Conservation (phyloP, 2,329 filamentous ascomycete species). For the Teratosphaeria gauchensis region DNA sequence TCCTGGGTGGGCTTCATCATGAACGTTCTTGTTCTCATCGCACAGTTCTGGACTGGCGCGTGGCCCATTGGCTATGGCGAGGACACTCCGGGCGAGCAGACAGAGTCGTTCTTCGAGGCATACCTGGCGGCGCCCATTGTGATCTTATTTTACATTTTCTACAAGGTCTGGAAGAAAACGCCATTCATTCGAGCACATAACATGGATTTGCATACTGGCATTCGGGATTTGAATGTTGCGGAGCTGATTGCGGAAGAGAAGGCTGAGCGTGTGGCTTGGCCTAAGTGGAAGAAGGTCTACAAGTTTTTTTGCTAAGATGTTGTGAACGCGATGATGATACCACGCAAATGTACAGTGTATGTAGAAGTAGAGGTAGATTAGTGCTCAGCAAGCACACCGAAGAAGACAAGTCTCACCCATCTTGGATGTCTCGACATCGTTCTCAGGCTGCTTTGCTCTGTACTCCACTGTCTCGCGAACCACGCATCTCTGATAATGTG, state of each 20-base stretch:
- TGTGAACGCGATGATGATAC: background rate
- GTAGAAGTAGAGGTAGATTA: background rate
- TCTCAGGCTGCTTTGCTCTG: no score
- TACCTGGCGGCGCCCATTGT: conserved; percentile 30
- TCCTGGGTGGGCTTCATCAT: conserved; percentile 71
- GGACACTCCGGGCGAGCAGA: conserved; percentile 28
- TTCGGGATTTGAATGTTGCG: conserved; percentile 73
- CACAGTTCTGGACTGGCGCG: conserved; percentile 71
- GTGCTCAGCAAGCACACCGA: background rate
- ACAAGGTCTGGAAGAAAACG: conserved; percentile 68
- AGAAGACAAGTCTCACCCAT: background rate
- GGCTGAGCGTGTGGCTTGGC: conserved; percentile 54
- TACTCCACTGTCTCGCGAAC: no score
- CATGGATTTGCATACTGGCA: conserved; percentile 81
- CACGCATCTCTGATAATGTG: no score
- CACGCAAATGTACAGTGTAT: background rate
- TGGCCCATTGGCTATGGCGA: conserved; percentile 50
- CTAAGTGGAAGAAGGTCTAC: conserved; percentile 40
- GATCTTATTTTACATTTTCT: conserved; percentile 40
- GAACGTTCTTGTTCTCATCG: conserved; percentile 65
- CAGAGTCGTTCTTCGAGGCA: conserved; percentile 20
- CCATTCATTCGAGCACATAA: conserved; percentile 56
- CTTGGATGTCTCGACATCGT: no score
- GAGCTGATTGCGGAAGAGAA: conserved; percentile 70
- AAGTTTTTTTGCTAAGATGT: conserved; percentile 36